Base-by-base conservation (phyloP, 2,329 filamentous ascomycete genomes). In the Xylariales sp. region DNA sequence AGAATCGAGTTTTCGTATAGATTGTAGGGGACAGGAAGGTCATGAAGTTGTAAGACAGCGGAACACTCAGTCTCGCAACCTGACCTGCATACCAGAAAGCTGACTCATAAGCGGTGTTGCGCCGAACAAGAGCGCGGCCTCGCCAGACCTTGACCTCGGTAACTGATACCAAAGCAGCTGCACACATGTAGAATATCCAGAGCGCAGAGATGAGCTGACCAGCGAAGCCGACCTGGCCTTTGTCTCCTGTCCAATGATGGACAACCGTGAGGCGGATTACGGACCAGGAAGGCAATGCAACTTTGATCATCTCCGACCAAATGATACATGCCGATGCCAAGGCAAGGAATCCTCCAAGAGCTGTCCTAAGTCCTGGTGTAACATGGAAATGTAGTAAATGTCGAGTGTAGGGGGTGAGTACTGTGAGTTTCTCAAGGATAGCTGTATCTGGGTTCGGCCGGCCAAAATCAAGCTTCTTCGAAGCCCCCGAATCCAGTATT, bases 111-210 rank as follows among this genome's bases (percentile, higher is more conserved):
- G 94, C 91, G 0, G 93, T 98, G 58, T 95, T 93, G 43, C 93
- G 82, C 45, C 80, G 81, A 34, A 97, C 91, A 5, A 98, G 73
- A 0, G 93, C 91, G 24, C 93, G 82, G 36, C 94, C 93, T 43
- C 93, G 86, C 93, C 93, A 98, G n/a, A 96, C 89, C 57, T 93
- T 94, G 53, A 95, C 88, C 58, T 95, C 88, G 11, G 84, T 88
- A 56, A 98, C 83, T 6, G 89, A 90, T 43, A 81, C 86, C 38
- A 97, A 77, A 4, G 93, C 88, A 34, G 89, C 89, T 11, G 86
- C 74, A 61, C 87, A 95, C 93, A 98, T 98, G 70, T 98, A 98
- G 43, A 90, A 73, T 46, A 98, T 83, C 93, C 93, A 98, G 11
- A 80, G 69, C 2, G 88, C 83, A 1, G 91, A 86, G 36, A 91